Evolutionary conservation across 129 eudicot species (phyloP).

Genomic region (Logfia minima): DNA sequence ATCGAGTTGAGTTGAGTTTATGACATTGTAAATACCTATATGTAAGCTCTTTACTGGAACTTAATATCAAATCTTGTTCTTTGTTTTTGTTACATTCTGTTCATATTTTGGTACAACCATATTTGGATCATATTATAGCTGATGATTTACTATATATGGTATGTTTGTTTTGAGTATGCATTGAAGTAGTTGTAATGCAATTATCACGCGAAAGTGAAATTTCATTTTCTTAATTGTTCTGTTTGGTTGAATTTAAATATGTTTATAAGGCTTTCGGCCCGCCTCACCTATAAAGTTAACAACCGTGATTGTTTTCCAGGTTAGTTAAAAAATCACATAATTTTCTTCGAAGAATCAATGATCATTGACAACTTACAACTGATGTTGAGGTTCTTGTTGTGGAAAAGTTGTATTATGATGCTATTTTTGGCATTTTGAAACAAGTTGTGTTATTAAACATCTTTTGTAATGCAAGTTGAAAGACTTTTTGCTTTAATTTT

Average conservation of each 20-base stretch:
- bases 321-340: not conserved
- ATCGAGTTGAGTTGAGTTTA: slow-evolving; percentile 34
- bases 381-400: not conserved
- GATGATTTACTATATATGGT: not conserved
- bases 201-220: not conserved
- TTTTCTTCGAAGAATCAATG: not conserved
- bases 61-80: not conserved
- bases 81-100: not conserved
- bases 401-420: not conserved
- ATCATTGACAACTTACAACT: too few relatives aligned
- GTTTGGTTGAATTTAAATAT: not conserved
- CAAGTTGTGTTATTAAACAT: not conserved
- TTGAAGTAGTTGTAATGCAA: too few relatives aligned
- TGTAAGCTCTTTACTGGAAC: slow-evolving; percentile 11
- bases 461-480: not conserved
- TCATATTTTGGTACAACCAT: not conserved
- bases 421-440: not conserved
- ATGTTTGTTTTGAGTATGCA: too few relatives aligned
- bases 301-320: not conserved
- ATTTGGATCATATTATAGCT: not conserved
- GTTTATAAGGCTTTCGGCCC: not conserved
- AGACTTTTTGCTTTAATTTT: not conserved
- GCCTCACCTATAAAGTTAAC: not conserved
- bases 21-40: slow-evolving; percentile 36
- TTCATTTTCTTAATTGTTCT: not conserved